Conservation (phyloP, 2,329 filamentous ascomycete species). For the Fusarium lyarnte region DNA sequence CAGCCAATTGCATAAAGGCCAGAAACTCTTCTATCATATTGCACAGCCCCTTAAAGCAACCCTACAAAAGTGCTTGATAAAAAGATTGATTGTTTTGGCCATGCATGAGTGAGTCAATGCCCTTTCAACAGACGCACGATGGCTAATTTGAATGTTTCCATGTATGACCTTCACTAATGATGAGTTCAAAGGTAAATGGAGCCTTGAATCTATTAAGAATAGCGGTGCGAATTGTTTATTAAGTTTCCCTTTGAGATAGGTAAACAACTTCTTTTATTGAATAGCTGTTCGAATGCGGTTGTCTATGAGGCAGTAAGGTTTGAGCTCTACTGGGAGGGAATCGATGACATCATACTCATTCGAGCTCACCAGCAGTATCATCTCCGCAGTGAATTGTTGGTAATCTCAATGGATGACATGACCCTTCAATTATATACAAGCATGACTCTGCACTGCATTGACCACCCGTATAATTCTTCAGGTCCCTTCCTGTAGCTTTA, state of each 20-base stretch:
- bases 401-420: background rate
- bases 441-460: background rate
- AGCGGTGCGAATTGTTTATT: accelerated
- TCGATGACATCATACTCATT: background rate
- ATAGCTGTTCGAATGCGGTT: background rate
- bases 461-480: background rate
- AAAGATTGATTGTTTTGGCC: background rate
- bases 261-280: background rate
- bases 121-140: accelerated
- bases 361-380: background rate
- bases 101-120: background rate
- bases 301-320: background rate
- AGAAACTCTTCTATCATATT: background rate
- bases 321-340: background rate
- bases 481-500: background rate
- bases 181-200: accelerated
- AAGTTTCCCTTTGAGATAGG: accelerated
- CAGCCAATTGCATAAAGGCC: background rate
- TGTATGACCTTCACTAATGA: background rate
- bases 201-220: accelerated
- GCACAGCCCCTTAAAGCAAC: background rate
- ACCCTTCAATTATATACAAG: background rate
- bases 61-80: background rate
- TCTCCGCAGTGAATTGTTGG: background rate
- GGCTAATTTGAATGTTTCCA: background rate